Conservation (phyloP, 257 asterid genomes). For the Primulina eburnea region DNA sequence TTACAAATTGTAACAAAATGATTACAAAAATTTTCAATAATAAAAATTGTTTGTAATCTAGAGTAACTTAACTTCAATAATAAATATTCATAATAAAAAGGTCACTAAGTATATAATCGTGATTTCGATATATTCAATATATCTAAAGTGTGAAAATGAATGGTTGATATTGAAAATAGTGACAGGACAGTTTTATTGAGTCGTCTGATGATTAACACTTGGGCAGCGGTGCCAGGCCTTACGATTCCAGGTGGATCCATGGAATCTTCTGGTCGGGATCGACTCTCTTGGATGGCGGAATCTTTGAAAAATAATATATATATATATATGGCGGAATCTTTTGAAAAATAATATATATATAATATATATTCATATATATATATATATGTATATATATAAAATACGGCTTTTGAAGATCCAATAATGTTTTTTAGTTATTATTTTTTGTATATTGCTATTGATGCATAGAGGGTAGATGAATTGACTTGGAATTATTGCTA, state of each 20-base stretch:
- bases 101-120: no score
- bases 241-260: conserved; percentile 17
- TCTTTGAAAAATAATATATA: no score
- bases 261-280: conserved; percentile 28
- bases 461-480: neutral
- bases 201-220: no score
- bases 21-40: no score
- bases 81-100: no score
- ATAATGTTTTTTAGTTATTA: neutral
- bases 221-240: neutral
- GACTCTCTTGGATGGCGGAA: conserved; percentile 19
- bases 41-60: no score
- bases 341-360: no score
- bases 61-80: no score
- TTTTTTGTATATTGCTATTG: neutral
- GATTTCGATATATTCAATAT: no score
- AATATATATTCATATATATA: no score
- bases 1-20: no score
- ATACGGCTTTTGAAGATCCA: neutral
- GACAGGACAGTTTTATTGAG: neutral
- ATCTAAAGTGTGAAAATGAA: no score
- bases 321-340: conserved; percentile 27
- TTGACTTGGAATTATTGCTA: conserved; percentile 10
- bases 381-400: neutral
- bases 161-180: neutral